Evolutionary conservation across 2,329 filamentous ascomycete species (phyloP), one percentile per base, ranked within the genome.

Genomic region (Epichloe hybrida): DNA sequence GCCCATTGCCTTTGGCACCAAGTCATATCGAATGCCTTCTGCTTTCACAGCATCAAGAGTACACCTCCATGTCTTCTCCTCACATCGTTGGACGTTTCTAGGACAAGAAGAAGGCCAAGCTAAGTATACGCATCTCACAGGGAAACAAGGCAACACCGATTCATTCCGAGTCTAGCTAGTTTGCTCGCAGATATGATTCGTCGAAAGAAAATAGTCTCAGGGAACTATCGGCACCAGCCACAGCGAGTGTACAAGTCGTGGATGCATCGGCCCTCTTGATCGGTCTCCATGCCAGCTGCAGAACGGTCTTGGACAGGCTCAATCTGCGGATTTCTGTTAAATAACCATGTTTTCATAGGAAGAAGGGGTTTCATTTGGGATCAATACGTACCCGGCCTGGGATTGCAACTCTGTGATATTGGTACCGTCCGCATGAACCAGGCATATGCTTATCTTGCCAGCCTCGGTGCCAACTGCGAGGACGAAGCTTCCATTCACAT

Each of bases 211-310:
- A 81, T 53, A 84, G 65, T 56, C 80, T 71, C 46, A 83, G 62
- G 41, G 80, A 81, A 55, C 73, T 72, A 61, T 84, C 80, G 58
- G 83, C 80, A 48, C 80, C 75, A 21, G 77, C 77, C 52, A 80
- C 64, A 4, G 75, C 77, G 27, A 80, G 60, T 55, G 75, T 69
- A 39, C 59, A 59, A 38, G 53, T 47, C 20, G 55, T 53, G 41
- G 59, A 62, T 17, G 63, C 54, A 12, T 64, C 61, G 31, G 62
- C 55, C n/a, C 53, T 53, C 3, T 48, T 44, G 1, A 58, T 55
- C 5, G 84, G 84, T 54, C 80, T 75, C 86, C 86, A 90, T 7
- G 81, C 73, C 37, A 90, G 68, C 61, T 85, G 81, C 23, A 80
- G 74, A 21, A 88, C 75, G 2, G 82, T 68, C 61, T 77, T 85